Percentiles rank a stretch among this genome's conserved stretches.
Conservation (phyloP, 176 grass and related monocot species). For the Secale cereale region DNA sequence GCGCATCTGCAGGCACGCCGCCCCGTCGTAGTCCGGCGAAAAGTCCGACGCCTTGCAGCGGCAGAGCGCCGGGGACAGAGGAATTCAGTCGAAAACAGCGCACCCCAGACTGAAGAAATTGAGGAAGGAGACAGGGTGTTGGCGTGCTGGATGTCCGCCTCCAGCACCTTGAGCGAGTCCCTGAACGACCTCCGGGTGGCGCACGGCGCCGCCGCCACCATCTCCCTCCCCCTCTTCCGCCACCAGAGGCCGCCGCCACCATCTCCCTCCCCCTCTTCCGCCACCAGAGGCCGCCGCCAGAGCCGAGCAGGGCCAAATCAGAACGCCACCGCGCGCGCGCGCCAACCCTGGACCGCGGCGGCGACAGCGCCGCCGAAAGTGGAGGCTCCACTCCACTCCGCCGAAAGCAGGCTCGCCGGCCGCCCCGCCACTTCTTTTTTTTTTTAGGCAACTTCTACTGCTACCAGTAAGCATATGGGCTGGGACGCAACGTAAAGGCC, state of each 20-base stretch:
- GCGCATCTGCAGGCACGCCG: slow-evolving; percentile 66
- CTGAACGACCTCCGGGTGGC: slow-evolving; percentile 83
- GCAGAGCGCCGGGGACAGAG: neutral
- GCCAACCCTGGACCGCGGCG: neutral
- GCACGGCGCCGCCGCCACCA: slow-evolving; percentile 57
- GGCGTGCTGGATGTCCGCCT: slow-evolving; percentile 92
- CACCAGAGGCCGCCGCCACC: neutral
- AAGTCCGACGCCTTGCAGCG: slow-evolving; percentile 61
- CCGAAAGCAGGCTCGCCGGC: neutral
- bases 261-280: slow-evolving; percentile 5
- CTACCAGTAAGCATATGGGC: too few relatives aligned
- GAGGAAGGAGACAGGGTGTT: slow-evolving; percentile 44
- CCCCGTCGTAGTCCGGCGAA: slow-evolving; percentile 64
- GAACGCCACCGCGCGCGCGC: neutral
- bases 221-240: neutral
- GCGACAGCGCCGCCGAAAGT: neutral
- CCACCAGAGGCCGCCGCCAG: too few relatives aligned
- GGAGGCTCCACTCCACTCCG: neutral
- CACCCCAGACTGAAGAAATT: neutral
- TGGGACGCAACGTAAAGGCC: too few relatives aligned
- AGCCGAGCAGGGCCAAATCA: too few relatives aligned
- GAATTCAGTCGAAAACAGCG: neutral
- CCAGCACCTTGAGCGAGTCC: slow-evolving; percentile 90
- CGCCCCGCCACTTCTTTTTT: too few relatives aligned
- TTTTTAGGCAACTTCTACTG: too few relatives aligned